Evolutionary conservation across 495 filamentous ascomycete genomes (phyloP).

Genomic region (Aspergillus bertholletiae): DNA sequence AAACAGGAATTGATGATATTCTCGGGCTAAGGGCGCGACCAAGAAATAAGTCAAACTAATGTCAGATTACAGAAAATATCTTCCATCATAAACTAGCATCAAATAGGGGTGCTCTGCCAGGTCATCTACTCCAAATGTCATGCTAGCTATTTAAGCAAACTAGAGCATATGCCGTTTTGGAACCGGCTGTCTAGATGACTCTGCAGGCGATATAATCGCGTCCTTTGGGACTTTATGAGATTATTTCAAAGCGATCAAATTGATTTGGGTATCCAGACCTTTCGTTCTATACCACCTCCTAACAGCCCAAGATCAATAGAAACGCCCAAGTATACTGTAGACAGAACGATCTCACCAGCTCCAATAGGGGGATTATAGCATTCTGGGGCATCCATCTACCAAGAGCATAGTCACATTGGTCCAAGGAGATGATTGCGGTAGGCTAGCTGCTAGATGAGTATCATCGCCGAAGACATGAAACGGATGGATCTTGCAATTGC

Average conservation of each 20-base stretch:
- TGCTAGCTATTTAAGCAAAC: not conserved
- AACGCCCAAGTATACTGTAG: not conserved
- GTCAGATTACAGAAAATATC: not conserved
- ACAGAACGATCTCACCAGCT: not conserved
- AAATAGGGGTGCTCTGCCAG: not conserved
- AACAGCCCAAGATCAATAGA: not conserved
- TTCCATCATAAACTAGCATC: not conserved
- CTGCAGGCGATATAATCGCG: not conserved
- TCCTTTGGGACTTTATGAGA: not conserved
- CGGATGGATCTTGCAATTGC: not conserved
- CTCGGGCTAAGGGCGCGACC: too few species aligned
- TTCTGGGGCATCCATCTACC: too few species aligned
- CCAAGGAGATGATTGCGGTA: too few species aligned
- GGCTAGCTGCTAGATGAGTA: too few species aligned
- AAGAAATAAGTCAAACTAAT: not conserved
- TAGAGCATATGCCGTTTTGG: not conserved
- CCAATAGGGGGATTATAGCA: too few species aligned
- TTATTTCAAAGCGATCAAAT: not conserved
- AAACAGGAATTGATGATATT: not conserved
- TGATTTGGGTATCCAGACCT: not conserved
- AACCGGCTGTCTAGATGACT: not conserved
- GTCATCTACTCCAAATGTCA: not conserved
- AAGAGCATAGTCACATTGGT: too few species aligned
- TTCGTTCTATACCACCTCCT: not conserved
- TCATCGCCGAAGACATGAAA: too few species aligned